Evolutionary conservation across 2,329 filamentous ascomycete genomes (phyloP), one percentile per base, ranked within the genome.

Genomic region (Sclerotinia trifoliorum): DNA sequence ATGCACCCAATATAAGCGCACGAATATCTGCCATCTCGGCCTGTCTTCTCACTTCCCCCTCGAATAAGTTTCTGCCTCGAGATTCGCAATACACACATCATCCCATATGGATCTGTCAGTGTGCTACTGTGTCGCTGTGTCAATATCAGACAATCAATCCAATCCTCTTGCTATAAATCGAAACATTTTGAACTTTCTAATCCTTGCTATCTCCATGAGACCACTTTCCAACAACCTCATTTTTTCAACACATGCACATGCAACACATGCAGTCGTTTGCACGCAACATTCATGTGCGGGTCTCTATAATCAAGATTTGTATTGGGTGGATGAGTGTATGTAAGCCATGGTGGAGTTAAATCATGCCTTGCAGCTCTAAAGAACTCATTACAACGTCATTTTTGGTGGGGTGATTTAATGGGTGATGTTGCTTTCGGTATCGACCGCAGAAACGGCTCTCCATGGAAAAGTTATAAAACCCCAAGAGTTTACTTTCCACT

Each of bases 331-430:
- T 19, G 17, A 19, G 26, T 42, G n/a, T 26, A 48, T n/a, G 54
- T 56, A 42, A 51, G 46, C 46, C 46, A 62, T 26, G 21, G 35
- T 39, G 32, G 46, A 39, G 46, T 32, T 24, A 19, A 51, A 19
- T 39, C 29, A 55, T 39, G 29, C 58, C n/a, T 46, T 35, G n/a
- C 32, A 39, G n/a, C 44, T 39, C n/a, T 1, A 39, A 56, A 51
- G 46, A 21, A 49, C 32, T 51, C 60, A 51, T n/a, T 21, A 39
- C n/a, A 62, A 62, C 60, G 46, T 63, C 60, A 63, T 51, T 42
- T 51, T 63, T 63, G 60, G 60, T 63, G 60, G 65, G 61, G 70
- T 70, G 68, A 69, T 68, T 66, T 32, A 57, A 54, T 66, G 58
- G 55, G 35, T 57, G 55, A 54, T 58, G 32, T 61, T 56, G 51